Evolutionary conservation across 495 filamentous ascomycete species (phyloP), one percentile per base, ranked within the genome.

Genomic region (Penicillium parvum): DNA sequence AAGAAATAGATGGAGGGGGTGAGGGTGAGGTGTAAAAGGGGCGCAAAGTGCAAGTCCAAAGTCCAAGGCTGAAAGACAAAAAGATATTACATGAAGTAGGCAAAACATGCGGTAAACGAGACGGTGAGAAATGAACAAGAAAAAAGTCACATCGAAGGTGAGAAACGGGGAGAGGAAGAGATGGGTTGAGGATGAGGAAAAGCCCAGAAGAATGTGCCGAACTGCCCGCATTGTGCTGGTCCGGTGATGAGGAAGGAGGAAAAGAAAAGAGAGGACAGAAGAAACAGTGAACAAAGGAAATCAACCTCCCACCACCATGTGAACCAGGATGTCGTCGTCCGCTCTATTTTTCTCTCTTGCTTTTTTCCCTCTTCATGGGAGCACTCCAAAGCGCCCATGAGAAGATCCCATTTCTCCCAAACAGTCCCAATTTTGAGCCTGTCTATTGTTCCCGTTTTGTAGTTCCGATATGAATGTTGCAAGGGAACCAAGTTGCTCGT

Each of bases 41-140:
- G 37, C 2, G 18, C 10, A 32, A 43, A 47, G 20, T 14, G 36
- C 37, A 44, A 18, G 16, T 30, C 3, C 40, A 41, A 45, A 33
- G 26, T n/a, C n/a, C n/a, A n/a, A n/a, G n/a, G n/a, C n/a, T n/a
- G n/a, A 18, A 29, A 18, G 14, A 32, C 11, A 20, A 46, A 50
- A 49, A 45, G 37, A 44, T 55, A 61, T 61, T 61, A 61, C 54
- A 61, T 61, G 44, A 33, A 50, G 49, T 49, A 41, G 26, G 19
- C 23, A 40, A 38, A 37, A 48, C 19, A n/a, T 37, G 42, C 30
- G 23, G 39, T 48, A 43, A 51, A 38, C 45, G 40, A 57, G 49
- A 49, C 29, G 18, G 43, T 27, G 14, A 40, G 39, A 39, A 40
- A 39, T 17, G 20, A 20, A 7, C 25, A 23, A 37, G 20, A 49